Conservation (phyloP, 2,329 filamentous ascomycete genomes). For the Colletotrichum sp. region DNA sequence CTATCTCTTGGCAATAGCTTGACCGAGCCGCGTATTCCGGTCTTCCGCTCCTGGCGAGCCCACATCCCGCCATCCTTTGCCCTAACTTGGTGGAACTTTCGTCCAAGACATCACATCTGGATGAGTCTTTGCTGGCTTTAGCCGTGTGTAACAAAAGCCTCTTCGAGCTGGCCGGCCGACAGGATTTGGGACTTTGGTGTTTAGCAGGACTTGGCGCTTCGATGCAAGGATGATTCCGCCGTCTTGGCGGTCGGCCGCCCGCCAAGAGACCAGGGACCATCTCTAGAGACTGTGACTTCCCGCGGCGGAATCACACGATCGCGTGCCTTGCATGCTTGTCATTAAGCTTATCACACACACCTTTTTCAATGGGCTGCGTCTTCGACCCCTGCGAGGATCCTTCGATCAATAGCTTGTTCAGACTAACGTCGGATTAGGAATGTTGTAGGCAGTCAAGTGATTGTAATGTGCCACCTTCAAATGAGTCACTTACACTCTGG, state of each 20-base stretch:
- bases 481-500: neutral
- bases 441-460: neutral
- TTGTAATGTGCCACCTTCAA: neutral
- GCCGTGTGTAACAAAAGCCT: neutral
- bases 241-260: neutral
- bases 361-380: neutral
- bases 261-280: neutral
- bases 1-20: neutral
- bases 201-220: neutral
- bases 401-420: neutral
- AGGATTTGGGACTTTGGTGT: neutral
- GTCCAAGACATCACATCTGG: neutral
- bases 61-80: neutral
- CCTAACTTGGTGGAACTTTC: neutral
- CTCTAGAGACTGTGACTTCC: neutral
- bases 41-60: neutral
- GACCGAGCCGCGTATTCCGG: neutral
- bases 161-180: neutral
- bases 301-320: neutral
- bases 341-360: neutral
- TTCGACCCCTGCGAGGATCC: neutral
- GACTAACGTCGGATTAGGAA: neutral
- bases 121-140: neutral
- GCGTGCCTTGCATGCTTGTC: neutral
- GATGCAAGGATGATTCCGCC: neutral